These are phyloP conservation scores for Suillus spraguei DNA, from an alignment of 768 basidiomycete species.

Conservation along the genomic window DNA sequence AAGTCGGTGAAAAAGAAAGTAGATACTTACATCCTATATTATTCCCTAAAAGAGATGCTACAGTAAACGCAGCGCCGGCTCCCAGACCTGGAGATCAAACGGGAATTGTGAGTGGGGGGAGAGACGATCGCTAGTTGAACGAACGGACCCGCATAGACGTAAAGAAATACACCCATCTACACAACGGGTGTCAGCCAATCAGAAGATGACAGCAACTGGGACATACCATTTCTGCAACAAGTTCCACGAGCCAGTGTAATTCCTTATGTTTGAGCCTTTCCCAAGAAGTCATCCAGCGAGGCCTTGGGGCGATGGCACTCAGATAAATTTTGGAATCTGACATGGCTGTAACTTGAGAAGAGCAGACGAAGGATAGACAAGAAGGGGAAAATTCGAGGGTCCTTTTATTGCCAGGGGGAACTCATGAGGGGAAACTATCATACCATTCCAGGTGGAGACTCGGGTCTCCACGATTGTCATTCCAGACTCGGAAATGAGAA, in stretches of 20 bases:
- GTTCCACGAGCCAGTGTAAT: conserved; percentile 57
- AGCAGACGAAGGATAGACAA: background rate
- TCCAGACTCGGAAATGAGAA: background rate
- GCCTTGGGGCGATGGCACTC: conserved; percentile 43
- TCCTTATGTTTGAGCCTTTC: conserved; percentile 48
- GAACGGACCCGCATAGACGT: conserved; percentile 51
- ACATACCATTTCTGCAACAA: conserved; percentile 61
- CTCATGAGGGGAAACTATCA: background rate
- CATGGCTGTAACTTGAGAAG: conserved; percentile 18
- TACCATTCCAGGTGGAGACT: conserved; percentile 4
- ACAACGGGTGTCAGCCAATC: conserved; percentile 9
- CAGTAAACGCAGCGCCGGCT: conserved; percentile 49
- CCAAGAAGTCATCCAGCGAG: conserved; percentile 47
- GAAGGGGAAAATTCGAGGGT: background rate
- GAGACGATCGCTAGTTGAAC: background rate
- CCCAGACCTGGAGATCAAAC: conserved; percentile 47
- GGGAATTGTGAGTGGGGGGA: background rate
- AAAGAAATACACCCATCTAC: conserved; percentile 65
- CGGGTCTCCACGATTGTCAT: background rate
- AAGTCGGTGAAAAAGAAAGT: background rate
- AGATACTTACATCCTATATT: conserved; percentile 49
- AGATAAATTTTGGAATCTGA: conserved; percentile 36
- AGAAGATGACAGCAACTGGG: conserved; percentile 1
- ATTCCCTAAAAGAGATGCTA: conserved; percentile 47
- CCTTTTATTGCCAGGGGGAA: background rate